Base-by-base conservation (phyloP, 2,329 filamentous ascomycete genomes). In the Beauveria pseudobassiana region DNA sequence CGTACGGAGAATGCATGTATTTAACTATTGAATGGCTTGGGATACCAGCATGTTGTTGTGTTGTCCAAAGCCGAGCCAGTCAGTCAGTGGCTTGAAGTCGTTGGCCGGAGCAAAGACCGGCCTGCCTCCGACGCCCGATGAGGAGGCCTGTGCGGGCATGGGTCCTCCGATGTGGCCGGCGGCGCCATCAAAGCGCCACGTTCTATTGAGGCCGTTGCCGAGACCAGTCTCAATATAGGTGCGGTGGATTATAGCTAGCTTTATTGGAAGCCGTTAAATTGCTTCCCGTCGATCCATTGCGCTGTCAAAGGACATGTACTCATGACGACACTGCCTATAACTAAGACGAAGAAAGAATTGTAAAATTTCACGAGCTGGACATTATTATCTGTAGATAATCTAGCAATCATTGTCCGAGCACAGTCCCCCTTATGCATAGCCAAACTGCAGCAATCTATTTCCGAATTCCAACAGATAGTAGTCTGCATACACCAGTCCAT, bases 391-490 rank as follows among this genome's bases (percentile, higher is more conserved):
- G 2, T 6, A 16, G 5, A 38, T 38, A 5, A 38, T 38, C 12
- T 16, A 34, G n/a, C 12, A 20, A 22, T 10, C 5, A 12, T 26
- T n/a, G 12, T 43, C 40, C 26, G 20, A 43, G 14, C 20, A 22
- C 3, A 43, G 34, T 38, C 34, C 20, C 38, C 28, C 4, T 61
- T 46, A 62, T 18, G 45, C 52, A 24, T 62, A 53, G 1, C 72
- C 71, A 71, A 76, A 71, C 42, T 69, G 65, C 46, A 81, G 61
- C n/a, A 82, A 64, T 52, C 76, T 74, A 57, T 81, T 81, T 3
- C 78, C 78, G 69, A 78, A 78, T 62, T 79, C 76, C 5, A 80
- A 64, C 51, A 81, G 65, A 63, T 76, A 81, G 63, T 81, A 81
- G 65, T 80, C 78, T 3, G 76, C 79, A 67, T 81, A 81, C 1